Conservation (phyloP, 768 basidiomycete species). For the Porphyrellus cyaneotinctus region DNA sequence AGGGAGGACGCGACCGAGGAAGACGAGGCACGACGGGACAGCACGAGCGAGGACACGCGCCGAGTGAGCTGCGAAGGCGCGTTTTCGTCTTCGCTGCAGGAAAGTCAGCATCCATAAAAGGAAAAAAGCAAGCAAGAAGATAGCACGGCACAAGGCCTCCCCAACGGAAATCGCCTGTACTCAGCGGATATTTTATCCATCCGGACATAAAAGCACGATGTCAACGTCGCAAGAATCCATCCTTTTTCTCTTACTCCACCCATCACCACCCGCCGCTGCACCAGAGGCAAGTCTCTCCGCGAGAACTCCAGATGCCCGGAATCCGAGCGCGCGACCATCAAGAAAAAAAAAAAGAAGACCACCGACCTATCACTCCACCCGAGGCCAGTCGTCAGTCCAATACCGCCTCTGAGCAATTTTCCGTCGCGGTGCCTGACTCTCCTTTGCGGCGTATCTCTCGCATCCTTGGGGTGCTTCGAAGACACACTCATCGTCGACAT, state of each 20-base stretch:
- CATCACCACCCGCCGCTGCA: not conserved
- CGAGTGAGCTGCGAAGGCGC: slow-evolving; percentile 64
- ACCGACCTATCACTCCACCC: slow-evolving; percentile 72
- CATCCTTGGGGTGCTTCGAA: slow-evolving; percentile 42
- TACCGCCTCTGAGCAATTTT: slow-evolving; percentile 50
- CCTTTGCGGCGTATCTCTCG: slow-evolving; percentile 53
- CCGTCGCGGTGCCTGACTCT: slow-evolving; percentile 63
- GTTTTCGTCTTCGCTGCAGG: slow-evolving; percentile 64
- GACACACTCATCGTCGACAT: slow-evolving; percentile 20
- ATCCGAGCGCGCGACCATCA: not conserved
- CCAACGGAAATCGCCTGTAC: slow-evolving; percentile 2
- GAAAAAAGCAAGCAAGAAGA: slow-evolving; percentile 9
- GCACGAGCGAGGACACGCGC: slow-evolving; percentile 54
- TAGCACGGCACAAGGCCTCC: slow-evolving; percentile 1
- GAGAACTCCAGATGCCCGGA: not conserved
- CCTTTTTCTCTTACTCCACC: not conserved
- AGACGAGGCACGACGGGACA: slow-evolving; percentile 44
- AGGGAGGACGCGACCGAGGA: slow-evolving; percentile 35
- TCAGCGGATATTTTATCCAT: slow-evolving; percentile 8
- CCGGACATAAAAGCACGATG: slow-evolving; percentile 10
- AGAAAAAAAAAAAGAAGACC: not conserved
- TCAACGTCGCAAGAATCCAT: not conserved
- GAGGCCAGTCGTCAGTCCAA: slow-evolving; percentile 67
- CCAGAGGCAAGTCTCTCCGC: not conserved
- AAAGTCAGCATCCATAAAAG: slow-evolving; percentile 2